Base-by-base conservation (phyloP, 805 yeast species). In the Candida ascalaphidarum region DNA sequence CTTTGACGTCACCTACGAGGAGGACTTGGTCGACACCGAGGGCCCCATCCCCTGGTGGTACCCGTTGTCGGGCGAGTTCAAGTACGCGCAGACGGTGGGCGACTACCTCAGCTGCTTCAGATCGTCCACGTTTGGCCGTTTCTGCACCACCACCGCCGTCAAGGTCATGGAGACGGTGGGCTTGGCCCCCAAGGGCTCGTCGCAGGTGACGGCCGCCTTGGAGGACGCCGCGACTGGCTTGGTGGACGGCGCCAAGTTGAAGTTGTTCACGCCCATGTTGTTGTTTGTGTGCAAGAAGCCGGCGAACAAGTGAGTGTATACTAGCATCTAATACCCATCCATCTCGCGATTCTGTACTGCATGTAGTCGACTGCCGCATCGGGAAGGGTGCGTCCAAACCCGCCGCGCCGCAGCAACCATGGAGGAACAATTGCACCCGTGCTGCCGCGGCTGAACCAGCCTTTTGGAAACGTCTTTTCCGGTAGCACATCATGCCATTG, bases 181-280 rank as follows among this genome's bases (percentile, higher is more conserved):
- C 34, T 43, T 92, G 32, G 96, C 96, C 26, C 96, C 97, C 52
- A 75, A 81, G 59, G 98, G 96, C 35, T 82, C 66, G 26, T 71
- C 70, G 51, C 77, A 84, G 65, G 96, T 92, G 40, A 85, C 97
- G 23, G 70, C 61, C 37, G 97, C 97, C 17, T 72, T 92, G 42
- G 98, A 92, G 65, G 92, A 88, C 54, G 98, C 98, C 36, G 97
- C 97, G 32, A 78, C 89, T 35, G 88, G 86, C 57, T 73, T 92
- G 49, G 96, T 88, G 33, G 82, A 77, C 32, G 98, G 98, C 59
- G 98, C 96, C 55, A 71, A 70, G 59, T 70, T 80, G 57, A 78
- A 81, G 47, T 68, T 92, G 41, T 92, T 92, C 66, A 89, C 97
- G 22, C 98, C 98, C 48, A 92, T 92, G 98, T 82, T 85, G 92